phyloP scores from a whole-genome alignment of 2,329 filamentous ascomycete species.

The Apiospora pterosperma region DNA sequence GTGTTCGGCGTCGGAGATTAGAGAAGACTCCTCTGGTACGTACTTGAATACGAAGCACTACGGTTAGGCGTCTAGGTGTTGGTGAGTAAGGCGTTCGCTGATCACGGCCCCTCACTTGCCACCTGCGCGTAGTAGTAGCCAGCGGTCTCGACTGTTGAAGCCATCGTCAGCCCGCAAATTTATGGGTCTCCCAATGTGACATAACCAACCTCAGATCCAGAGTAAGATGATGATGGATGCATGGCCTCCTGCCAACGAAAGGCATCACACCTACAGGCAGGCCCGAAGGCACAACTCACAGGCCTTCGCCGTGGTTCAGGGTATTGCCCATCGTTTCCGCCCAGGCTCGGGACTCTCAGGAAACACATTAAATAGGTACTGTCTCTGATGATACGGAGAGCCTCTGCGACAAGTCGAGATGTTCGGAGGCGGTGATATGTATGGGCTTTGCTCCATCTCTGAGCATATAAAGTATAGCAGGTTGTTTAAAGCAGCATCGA shows the following conservation, averaged over 20 bases:
- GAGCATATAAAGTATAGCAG: background rate
- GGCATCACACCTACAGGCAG: background rate
- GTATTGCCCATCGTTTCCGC: background rate
- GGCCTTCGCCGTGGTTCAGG: background rate
- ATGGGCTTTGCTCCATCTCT: background rate
- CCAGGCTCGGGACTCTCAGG: background rate
- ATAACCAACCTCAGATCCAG: background rate
- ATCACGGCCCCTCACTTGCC: background rate
- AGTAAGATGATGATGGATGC: background rate
- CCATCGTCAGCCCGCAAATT: background rate
- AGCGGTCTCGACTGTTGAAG: slow-evolving; percentile 1
- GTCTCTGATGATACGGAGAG: background rate
- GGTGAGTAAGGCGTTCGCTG: background rate
- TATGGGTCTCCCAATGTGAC: background rate
- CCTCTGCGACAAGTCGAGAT: background rate
- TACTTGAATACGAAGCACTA: background rate
- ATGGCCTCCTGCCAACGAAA: background rate
- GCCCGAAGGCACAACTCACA: background rate
- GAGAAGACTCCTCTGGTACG: background rate
- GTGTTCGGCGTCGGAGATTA: background rate
- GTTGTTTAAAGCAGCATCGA: background rate
- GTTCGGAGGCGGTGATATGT: background rate
- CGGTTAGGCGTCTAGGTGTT: background rate
- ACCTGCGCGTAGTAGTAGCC: background rate
- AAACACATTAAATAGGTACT: background rate